Conservation (phyloP, 2,329 filamentous ascomycete species). For the Ustilaginoidea virens region DNA sequence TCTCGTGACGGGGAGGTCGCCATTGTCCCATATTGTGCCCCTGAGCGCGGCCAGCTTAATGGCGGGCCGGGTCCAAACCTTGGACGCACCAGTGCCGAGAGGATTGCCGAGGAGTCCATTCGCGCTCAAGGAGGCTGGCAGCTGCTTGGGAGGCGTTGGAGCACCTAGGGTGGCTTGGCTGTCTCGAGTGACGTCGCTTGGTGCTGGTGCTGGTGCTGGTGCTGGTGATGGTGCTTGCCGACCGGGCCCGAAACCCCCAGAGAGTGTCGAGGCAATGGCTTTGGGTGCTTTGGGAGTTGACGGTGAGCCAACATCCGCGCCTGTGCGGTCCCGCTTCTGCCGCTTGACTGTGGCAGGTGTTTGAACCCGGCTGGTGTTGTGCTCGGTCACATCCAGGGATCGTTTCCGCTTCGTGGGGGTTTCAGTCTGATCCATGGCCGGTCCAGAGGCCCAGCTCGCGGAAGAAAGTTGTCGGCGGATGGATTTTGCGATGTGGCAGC, state of each 20-base stretch:
- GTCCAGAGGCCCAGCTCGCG: constrained; percentile 69
- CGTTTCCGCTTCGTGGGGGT: constrained; percentile 8
- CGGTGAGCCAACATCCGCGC: constrained; percentile 9
- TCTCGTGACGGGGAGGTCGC: constrained; percentile 7
- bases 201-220: neutral
- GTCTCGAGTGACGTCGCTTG: too few species aligned
- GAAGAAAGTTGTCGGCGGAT: too few species aligned
- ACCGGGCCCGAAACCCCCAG: constrained; percentile 12
- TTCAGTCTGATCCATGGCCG: constrained; percentile 13
- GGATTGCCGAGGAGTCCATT: constrained; percentile 2
- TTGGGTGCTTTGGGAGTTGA: constrained; percentile 16
- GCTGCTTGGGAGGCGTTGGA: neutral
- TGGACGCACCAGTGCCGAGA: constrained; percentile 4
- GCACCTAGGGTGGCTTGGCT: too few species aligned
- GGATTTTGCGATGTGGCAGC: too few species aligned
- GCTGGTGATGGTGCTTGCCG: constrained; percentile 7
- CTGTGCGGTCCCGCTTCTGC: constrained; percentile 15
- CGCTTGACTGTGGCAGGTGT: constrained; percentile 16
- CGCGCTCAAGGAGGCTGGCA: neutral
- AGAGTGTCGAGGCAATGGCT: constrained; percentile 17
- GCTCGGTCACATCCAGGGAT: constrained; percentile 8
- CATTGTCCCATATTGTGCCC: constrained; percentile 23
- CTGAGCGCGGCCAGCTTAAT: constrained; percentile 21
- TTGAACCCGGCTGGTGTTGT: constrained; percentile 8
- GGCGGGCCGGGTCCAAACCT: constrained; percentile 11